A percentile compares a stretch with the other conserved stretches of the same genome.
These are phyloP conservation scores for Gaultheria prostrata DNA, from an alignment of 148 eudicot species.

Conservation along the genomic window DNA sequence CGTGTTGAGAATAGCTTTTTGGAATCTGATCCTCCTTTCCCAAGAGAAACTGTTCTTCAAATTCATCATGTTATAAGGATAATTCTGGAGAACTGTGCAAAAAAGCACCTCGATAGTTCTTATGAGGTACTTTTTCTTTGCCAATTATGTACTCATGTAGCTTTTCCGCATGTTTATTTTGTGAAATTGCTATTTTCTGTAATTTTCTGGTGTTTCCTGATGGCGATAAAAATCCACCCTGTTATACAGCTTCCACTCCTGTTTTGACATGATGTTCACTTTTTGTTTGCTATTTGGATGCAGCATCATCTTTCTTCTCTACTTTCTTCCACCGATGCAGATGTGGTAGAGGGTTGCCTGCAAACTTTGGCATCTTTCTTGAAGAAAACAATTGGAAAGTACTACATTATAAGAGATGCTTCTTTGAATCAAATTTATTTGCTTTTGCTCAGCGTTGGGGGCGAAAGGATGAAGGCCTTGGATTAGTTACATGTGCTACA, in stretches of 20 bases:
- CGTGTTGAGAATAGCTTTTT: slow-evolving; percentile 72
- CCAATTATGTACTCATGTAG: neutral
- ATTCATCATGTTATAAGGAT: slow-evolving; percentile 78
- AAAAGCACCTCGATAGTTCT: slow-evolving; percentile 85
- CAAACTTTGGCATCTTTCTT: slow-evolving; percentile 86
- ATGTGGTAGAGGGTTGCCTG: slow-evolving; percentile 90
- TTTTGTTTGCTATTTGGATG: slow-evolving; percentile 18
- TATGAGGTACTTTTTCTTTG: slow-evolving; percentile 63
- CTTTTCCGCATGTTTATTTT: neutral
- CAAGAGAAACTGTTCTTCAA: slow-evolving; percentile 89
- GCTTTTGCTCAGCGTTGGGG: slow-evolving; percentile 99
- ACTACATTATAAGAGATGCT: slow-evolving; percentile 68
- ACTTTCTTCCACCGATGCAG: slow-evolving; percentile 88
- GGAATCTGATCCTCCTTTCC: slow-evolving; percentile 83
- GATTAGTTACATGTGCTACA: slow-evolving; percentile 81
- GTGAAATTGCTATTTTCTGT: neutral
- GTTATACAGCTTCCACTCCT: neutral
- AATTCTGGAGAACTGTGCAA: slow-evolving; percentile 90
- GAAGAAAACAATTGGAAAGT: slow-evolving; percentile 86
- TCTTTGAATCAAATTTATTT: slow-evolving; percentile 77
- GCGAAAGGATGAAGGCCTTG: slow-evolving; percentile 96
- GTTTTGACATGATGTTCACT: neutral
- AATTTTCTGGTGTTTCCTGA: neutral
- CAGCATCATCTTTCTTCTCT: slow-evolving; percentile 87
- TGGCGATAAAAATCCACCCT: neutral